Evolutionary conservation across 306 rosid genomes (phyloP), one percentile per base, ranked within the genome.

Genomic region (Malus asiatica): DNA sequence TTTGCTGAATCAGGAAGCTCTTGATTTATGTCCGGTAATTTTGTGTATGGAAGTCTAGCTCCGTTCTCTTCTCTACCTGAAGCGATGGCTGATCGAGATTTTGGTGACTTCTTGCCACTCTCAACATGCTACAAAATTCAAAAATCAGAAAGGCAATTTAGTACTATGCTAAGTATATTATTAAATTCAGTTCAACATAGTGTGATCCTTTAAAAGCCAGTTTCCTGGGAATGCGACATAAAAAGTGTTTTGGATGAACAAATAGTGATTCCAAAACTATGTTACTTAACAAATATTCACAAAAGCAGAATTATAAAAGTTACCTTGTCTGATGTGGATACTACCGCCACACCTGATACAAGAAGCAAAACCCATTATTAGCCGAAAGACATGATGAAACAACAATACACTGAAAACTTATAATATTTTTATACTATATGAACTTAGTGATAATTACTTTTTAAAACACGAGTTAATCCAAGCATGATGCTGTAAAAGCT

Each of bases 311-410:
- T 55, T 75, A 42, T 68, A 77, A 60, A 76, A 35, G 13, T 75
- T 88, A 89, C 98, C 98, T 90, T 85, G 75, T 84, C 80, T 70
- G 81, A 68, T 55, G 64, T 78, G 8, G 83, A 78, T 71, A 74
- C 73, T 71, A 74, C 73, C 77, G 52, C 76, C 61, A 72, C 52
- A 68, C 93, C 98, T 92, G 87, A 83, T 79, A 83, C 58, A 83
- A 81, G 38, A 83, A 30, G 78, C 23, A 83, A 74, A 75, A 51
- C 63, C 72, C 55, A 51, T 51, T 16, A 71, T 85, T 64, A 84
- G 84, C 74, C 44, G 32, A 61, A 80, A 76, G 61, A 60, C 42
- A 30, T 0, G 73, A 75, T 14, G 60, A 57, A 66, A 13, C 55
- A 46, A 35, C 53, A 45, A 38, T 29, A 76, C 52, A 59, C 13